A percentile compares a stretch with the other conserved stretches of the same genome.
Conservation (phyloP, 2,329 filamentous ascomycete species). For the Clarireedia monteithiana region DNA sequence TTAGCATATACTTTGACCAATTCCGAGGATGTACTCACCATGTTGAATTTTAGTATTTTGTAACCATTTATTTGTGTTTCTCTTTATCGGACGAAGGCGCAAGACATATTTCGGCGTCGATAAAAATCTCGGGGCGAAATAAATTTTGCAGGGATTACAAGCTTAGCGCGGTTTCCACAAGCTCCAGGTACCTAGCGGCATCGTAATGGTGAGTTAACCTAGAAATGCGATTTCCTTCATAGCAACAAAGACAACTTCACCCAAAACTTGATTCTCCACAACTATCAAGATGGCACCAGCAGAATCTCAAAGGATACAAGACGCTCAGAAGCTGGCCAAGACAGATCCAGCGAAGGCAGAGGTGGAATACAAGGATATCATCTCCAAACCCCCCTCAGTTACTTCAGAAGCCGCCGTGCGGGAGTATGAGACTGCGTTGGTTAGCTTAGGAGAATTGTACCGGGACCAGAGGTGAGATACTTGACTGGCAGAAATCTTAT, state of each 20-base stretch:
- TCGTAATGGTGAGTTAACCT: conserved; percentile 11
- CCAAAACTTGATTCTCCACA: conserved; percentile 11
- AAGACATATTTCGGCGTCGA: neutral
- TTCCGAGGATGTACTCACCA: conserved; percentile 18
- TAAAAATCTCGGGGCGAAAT: conserved; percentile 10
- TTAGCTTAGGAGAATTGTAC: conserved; percentile 87
- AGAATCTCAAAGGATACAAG: conserved; percentile 64
- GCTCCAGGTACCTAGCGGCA: conserved; percentile 13
- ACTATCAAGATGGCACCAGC: conserved; percentile 44
- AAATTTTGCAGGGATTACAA: conserved; percentile 17
- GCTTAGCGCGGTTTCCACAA: conserved; percentile 18
- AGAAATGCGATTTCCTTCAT: conserved; percentile 14
- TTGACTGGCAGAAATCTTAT: neutral
- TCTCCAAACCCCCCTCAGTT: conserved; percentile 74
- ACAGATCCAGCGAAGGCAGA: conserved; percentile 78
- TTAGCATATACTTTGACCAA: neutral
- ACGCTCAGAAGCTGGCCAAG: conserved; percentile 80
- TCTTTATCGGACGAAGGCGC: neutral
- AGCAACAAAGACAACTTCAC: conserved; percentile 13
- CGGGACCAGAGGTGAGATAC: conserved; percentile 68
- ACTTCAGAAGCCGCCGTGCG: conserved; percentile 77
- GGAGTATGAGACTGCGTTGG: conserved; percentile 84
- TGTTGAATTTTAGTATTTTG: conserved; percentile 18
- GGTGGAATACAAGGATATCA: conserved; percentile 79
- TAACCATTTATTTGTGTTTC: conserved; percentile 11